Evolutionary conservation across 1,139 yeast genomes (phyloP).

Genomic region (Pneumocystis oryctolagi): DNA sequence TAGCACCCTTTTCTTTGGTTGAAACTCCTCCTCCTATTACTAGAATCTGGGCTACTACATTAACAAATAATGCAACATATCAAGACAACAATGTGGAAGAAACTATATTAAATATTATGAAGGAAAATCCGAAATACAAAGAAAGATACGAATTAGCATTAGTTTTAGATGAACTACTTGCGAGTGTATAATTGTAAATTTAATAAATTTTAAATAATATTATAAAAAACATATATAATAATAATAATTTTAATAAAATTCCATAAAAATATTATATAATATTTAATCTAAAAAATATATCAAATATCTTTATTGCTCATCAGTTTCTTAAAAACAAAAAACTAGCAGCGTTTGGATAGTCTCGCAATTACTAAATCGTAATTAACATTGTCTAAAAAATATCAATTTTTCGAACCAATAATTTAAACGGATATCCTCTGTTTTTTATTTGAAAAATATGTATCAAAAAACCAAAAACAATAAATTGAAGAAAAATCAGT

Average conservation of each 20-base stretch:
- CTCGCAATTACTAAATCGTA: background rate
- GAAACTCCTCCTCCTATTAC: background rate
- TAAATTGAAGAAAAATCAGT: conserved; percentile 29
- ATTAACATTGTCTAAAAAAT: background rate
- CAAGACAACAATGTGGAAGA: conserved; percentile 1
- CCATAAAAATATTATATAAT: background rate
- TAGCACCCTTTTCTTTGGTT: conserved; percentile 3
- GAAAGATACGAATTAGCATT: conserved; percentile 3
- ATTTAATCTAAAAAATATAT: background rate
- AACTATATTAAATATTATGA: background rate
- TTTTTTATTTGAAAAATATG: conserved; percentile 41
- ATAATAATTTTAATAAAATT: too few species aligned
- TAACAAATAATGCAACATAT: background rate
- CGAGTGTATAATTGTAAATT: background rate
- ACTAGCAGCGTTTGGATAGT: background rate
- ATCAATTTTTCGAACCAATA: conserved; percentile 18
- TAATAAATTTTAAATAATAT: background rate
- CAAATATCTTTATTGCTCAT: background rate
- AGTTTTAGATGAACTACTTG: conserved; percentile 2
- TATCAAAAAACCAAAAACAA: conserved; percentile 37
- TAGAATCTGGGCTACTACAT: conserved; percentile 1
- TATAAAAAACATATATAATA: background rate
- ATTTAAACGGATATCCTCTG: conserved; percentile 40
- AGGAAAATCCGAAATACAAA: background rate
- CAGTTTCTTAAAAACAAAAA: background rate